Base-by-base conservation (phyloP, 306 rosid species). In the Datisca glomerata region DNA sequence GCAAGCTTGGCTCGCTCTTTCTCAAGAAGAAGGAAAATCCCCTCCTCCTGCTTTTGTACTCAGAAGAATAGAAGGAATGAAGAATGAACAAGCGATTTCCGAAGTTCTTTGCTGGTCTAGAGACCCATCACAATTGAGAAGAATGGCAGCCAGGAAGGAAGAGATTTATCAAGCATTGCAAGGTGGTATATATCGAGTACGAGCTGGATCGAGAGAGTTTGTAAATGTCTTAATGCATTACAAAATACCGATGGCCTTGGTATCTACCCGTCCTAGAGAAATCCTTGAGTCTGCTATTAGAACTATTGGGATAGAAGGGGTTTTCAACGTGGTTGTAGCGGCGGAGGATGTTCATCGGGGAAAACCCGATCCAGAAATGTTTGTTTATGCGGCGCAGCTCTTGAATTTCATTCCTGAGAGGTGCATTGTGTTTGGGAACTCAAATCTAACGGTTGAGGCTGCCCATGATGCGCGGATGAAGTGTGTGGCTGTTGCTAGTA, bases 91-190 rank as follows among this genome's bases (percentile, higher is more conserved):
- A 29, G 96, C 86, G 0, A 80, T 84, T 48, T 89, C 94, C 3
- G 96, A 89, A 47, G 98, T 89, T 40, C 68, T 89, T n/a, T 89
- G 98, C 71, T 89, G 98, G 98, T 75, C 93, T 2, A 71, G 98
- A 68, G 96, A 89, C 56, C 80, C 80, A 3, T 45, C 66, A 0
- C 79, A 84, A 49, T 4, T 78, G 38, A 77, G 84, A 69, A 75
- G 86, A 64, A 77, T 89, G 86, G 93, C 80, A 45, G 37, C 70
- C 24, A 59, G 93, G 51, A 84, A 64, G 72, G 98, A 89, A 55
- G 96, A 78, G 53, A 75, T 84, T 45, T 75, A 64, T 66, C 86
- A 77, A 57, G 84, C 84, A 37, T 78, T 89, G 59, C 95, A 75
- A 25, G 95, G 98, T n/a, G 96, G 93, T 33, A 60, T 70, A 46